Evolutionary conservation across 495 filamentous ascomycete genomes (phyloP).

Genomic region (Aspergillus taichungensis): DNA sequence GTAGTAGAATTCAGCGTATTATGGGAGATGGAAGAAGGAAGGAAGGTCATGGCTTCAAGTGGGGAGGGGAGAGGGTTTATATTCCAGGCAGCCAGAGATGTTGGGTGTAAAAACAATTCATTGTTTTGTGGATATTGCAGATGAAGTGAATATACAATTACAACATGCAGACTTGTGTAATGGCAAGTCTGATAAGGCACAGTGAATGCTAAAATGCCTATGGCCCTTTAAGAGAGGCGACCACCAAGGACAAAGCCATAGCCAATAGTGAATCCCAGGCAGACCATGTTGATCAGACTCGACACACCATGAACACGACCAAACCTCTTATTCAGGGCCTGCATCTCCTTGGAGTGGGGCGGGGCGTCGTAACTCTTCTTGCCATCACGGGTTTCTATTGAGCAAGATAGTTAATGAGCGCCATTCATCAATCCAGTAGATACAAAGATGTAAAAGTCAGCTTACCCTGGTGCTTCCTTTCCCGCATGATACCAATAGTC

Average conservation of each 20-base stretch:
- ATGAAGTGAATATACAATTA: no score
- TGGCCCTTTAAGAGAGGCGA: slow-evolving; percentile 32
- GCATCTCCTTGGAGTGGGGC: slow-evolving; percentile 75
- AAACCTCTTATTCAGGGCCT: slow-evolving; percentile 71
- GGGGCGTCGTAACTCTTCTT: slow-evolving; percentile 70
- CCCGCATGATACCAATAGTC: slow-evolving; percentile 61
- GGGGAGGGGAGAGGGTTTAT: no score
- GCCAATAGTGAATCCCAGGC: slow-evolving; percentile 53
- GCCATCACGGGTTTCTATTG: slow-evolving; percentile 63
- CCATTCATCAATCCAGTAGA: background rate
- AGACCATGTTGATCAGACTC: slow-evolving; percentile 62
- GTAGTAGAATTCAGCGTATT: no score
- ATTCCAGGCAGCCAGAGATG: no score
- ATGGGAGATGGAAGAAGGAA: no score
- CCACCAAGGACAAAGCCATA: slow-evolving; percentile 67
- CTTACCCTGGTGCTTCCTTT: slow-evolving; percentile 69
- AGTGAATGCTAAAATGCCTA: no score
- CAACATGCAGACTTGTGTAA: no score
- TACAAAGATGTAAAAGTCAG: background rate
- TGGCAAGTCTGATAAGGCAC: no score
- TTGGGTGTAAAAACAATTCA: no score
- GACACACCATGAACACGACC: slow-evolving; percentile 68
- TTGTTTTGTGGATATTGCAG: no score
- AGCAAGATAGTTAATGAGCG: slow-evolving; percentile 1
- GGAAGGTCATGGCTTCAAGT: no score